These are phyloP conservation scores for Trichoderma atroviride DNA, from an alignment of 2,329 filamentous ascomycete species.

Conservation along the genomic window DNA sequence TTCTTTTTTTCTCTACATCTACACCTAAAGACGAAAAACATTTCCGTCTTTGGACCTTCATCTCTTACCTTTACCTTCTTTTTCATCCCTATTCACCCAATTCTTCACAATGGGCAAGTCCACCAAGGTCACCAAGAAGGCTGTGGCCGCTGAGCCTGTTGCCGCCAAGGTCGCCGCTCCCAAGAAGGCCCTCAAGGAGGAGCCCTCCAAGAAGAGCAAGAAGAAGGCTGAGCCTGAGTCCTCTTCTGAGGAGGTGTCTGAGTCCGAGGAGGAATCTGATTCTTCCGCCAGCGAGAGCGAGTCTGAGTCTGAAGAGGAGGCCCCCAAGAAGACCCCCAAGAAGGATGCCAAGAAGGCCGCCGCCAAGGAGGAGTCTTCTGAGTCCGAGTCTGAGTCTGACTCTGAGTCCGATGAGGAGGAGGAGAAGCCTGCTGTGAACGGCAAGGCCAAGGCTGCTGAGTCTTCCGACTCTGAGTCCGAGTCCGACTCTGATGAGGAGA, in stretches of 20 bases:
- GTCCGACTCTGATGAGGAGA: slow-evolving; percentile 41
- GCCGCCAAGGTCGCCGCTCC: slow-evolving; percentile 63
- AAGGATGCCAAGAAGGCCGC: slow-evolving; percentile 41
- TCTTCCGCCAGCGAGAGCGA: slow-evolving; percentile 41
- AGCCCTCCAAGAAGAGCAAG: slow-evolving; percentile 51
- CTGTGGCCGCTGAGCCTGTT: slow-evolving; percentile 53
- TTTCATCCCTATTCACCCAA: neutral
- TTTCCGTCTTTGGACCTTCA: slow-evolving; percentile 24
- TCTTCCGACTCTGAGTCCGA: slow-evolving; percentile 40
- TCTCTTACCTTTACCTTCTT: neutral
- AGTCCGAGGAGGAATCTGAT: slow-evolving; percentile 40
- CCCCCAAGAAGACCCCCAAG: slow-evolving; percentile 30
- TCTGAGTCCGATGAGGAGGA: slow-evolving; percentile 32
- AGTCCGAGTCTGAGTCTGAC: slow-evolving; percentile 41
- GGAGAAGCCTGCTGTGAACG: slow-evolving; percentile 40
- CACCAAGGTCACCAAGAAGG: slow-evolving; percentile 58
- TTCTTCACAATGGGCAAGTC: slow-evolving; percentile 63
- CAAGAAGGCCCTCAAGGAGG: slow-evolving; percentile 54
- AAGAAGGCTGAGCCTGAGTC: slow-evolving; percentile 49
- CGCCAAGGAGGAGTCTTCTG: slow-evolving; percentile 34
- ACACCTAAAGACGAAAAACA: slow-evolving; percentile 31
- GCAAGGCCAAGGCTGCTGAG: slow-evolving; percentile 36
- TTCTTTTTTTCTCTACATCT: slow-evolving; percentile 17
- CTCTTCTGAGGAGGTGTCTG: slow-evolving; percentile 40
- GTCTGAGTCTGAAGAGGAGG: slow-evolving; percentile 31